Conservation (phyloP, 2,329 filamentous ascomycete genomes). For the Trichoderma atroviride region DNA sequence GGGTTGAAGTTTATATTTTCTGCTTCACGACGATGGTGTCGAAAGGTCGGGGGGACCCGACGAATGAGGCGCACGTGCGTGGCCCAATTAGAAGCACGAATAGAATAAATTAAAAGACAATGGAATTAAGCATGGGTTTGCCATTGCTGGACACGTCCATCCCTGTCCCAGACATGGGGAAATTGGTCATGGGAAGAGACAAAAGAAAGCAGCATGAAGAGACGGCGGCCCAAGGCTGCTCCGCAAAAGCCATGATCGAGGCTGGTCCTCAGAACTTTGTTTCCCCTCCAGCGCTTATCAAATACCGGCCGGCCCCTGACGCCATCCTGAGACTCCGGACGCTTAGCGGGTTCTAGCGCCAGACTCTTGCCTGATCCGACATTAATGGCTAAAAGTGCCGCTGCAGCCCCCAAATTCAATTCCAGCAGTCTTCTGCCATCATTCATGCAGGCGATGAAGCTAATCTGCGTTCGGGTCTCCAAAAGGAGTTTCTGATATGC, state of each 20-base stretch:
- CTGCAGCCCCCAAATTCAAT: not conserved
- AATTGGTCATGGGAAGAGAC: not conserved
- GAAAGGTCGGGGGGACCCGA: not conserved
- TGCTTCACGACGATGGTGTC: conserved; percentile 1
- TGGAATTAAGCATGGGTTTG: not conserved
- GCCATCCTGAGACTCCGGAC: conserved; percentile 12
- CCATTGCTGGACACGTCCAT: not conserved
- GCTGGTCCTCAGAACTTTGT: not conserved
- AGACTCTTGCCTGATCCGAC: not conserved
- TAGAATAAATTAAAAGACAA: not conserved
- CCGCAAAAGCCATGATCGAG: not conserved
- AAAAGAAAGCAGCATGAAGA: not conserved
- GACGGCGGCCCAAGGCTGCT: not conserved
- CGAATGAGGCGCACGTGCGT: not conserved
- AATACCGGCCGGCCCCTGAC: conserved; percentile 10
- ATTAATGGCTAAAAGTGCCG: not conserved
- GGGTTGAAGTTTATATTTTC: conserved; percentile 1
- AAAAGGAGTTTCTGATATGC: not conserved
- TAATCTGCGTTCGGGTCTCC: not conserved
- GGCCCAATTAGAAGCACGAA: not conserved
- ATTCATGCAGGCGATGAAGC: not conserved
- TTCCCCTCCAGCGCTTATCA: conserved; percentile 6
- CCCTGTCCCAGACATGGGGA: not conserved
- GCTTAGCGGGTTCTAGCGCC: conserved; percentile 11
- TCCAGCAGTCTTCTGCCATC: not conserved